phyloP scores from a whole-genome alignment of 2,329 filamentous ascomycete species.

The Zasmidium angulare region DNA sequence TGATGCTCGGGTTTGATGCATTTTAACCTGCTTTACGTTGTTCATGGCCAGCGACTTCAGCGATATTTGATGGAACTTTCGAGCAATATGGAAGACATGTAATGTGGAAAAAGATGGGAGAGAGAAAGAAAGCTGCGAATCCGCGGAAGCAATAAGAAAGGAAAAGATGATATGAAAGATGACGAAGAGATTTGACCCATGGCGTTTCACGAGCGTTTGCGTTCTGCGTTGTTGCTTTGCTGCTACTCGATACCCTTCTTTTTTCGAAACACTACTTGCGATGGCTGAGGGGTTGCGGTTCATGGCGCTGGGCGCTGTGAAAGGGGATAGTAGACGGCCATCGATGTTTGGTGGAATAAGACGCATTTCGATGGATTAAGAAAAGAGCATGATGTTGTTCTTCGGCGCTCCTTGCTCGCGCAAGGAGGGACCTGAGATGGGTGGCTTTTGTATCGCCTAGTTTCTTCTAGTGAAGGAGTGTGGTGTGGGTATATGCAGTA shows the following conservation, averaged over 20 bases:
- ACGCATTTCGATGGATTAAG: too few species aligned
- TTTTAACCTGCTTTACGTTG: too few species aligned
- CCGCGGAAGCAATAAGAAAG: not conserved
- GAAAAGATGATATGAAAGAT: not conserved
- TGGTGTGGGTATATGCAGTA: too few species aligned
- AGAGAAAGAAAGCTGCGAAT: not conserved
- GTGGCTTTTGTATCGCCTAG: too few species aligned
- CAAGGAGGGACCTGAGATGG: too few species aligned
- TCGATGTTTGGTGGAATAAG: not conserved
- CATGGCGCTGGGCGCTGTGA: not conserved
- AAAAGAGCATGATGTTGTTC: not conserved
- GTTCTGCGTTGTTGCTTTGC: not conserved
- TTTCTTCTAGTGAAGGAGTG: too few species aligned
- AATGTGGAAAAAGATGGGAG: not conserved
- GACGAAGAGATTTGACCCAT: not conserved
- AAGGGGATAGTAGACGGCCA: not conserved
- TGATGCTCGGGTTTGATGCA: not conserved
- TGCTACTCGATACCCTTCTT: not conserved
- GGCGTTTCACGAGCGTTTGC: not conserved
- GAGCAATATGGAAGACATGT: not conserved
- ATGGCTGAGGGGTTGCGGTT: not conserved
- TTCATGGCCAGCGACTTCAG: not conserved
- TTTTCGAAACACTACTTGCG: not conserved
- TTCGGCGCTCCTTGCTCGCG: too few species aligned
- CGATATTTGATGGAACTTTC: not conserved